Conservation (phyloP, 306 rosid species). For the Gastrolobium bilobum region DNA sequence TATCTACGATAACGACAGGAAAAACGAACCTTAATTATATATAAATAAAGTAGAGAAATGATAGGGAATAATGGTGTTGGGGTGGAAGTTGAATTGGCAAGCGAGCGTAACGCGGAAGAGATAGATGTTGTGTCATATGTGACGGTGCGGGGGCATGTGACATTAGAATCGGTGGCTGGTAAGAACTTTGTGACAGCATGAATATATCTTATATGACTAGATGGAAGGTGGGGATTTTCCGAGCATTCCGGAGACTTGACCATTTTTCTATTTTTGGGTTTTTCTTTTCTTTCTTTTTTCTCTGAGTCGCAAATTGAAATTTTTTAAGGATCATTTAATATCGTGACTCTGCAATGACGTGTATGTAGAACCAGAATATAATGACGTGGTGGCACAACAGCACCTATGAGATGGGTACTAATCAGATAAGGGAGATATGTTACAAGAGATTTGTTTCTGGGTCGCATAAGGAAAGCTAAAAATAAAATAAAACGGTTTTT, state of each 20-base stretch:
- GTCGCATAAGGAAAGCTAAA: too few relatives aligned
- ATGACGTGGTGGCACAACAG: slow-evolving; percentile 31
- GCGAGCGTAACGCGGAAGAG: slow-evolving; percentile 8
- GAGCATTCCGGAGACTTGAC: slow-evolving; percentile 11
- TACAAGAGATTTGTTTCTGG: too few relatives aligned
- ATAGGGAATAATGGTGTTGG: background rate
- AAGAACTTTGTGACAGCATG: slow-evolving; percentile 9
- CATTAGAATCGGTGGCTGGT: background rate
- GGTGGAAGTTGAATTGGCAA: slow-evolving; percentile 14
- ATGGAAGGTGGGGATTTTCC: slow-evolving; percentile 3
- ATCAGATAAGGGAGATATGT: background rate
- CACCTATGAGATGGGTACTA: background rate
- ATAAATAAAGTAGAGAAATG: background rate
- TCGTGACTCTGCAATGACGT: background rate
- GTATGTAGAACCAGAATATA: background rate
- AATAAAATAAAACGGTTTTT: background rate
- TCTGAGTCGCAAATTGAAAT: background rate
- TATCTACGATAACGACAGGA: too few relatives aligned
- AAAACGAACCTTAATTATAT: too few relatives aligned
- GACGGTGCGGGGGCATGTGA: slow-evolving; percentile 34
- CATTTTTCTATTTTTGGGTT: background rate
- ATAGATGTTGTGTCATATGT: slow-evolving; percentile 41
- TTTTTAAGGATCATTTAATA: background rate
- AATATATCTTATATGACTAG: background rate
- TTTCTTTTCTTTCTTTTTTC: background rate